Evolutionary conservation across 2,329 filamentous ascomycete genomes (phyloP).

Genomic region (Colletotrichum abscissum): DNA sequence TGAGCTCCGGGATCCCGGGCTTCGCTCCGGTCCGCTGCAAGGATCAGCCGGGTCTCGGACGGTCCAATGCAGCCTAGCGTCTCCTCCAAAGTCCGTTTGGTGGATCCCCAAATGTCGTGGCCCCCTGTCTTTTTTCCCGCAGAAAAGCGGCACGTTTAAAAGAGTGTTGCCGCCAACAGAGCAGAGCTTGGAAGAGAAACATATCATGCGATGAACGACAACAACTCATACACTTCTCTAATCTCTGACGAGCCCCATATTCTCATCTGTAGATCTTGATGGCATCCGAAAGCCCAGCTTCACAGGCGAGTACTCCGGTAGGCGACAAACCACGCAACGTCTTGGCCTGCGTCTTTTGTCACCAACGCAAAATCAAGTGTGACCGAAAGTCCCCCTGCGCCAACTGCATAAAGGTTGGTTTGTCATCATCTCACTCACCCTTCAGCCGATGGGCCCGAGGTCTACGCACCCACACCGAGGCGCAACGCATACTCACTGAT

Average conservation of each 20-base stretch:
- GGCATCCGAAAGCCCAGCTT: constrained; percentile 21
- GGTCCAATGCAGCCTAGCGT: constrained; percentile 10
- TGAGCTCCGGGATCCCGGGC: constrained; percentile 3
- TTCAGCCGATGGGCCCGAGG: constrained; percentile 1
- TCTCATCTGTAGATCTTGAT: constrained; percentile 1
- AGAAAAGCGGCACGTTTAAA: background rate
- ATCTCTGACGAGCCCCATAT: background rate
- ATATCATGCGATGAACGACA: background rate
- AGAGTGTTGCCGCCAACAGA: background rate
- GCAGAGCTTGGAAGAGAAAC: background rate
- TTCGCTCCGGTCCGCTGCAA: constrained; percentile 6
- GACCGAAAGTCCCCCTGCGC: constrained; percentile 67
- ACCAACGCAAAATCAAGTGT: constrained; percentile 72
- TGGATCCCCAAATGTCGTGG: background rate
- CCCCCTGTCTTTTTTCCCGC: background rate
- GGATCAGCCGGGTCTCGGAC: constrained; percentile 2
- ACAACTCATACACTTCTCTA: background rate
- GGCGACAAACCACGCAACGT: constrained; percentile 10
- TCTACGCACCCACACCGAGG: background rate
- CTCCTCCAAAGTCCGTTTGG: background rate
- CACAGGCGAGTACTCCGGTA: constrained; percentile 1
- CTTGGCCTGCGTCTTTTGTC: constrained; percentile 63
- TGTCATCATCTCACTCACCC: background rate
- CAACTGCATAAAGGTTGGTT: constrained; percentile 52
- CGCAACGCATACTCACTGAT: constrained; percentile 55